Evolutionary conservation across 192 early-diverging fungal genomes (phyloP), one percentile per base, ranked within the genome.

Genomic region (Gryganskiella cystojenkinii): DNA sequence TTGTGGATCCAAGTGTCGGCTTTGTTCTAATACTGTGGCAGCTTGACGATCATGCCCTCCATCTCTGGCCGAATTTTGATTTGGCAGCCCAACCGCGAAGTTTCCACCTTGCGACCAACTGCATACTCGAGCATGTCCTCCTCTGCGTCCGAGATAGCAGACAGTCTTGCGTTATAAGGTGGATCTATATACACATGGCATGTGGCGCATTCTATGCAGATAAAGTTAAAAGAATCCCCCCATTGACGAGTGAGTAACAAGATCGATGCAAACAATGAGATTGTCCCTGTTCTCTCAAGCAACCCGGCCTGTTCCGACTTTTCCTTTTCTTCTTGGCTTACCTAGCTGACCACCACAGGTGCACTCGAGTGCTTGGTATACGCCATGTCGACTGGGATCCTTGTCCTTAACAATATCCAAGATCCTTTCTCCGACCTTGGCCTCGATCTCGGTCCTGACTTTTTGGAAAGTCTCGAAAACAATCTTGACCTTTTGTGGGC

Each of bases 121-220:
- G 84, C 82, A 44, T 86, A 86, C 61, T 89, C 88, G 4, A 87
- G 80, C 86, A 89, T 89, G 60, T 87, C 88, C 68, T 87, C 85
- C 62, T 87, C 86, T 28, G 78, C 82, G 35, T 89, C 88, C 3
- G 82, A 69, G 3, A 83, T 57, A 13, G 58, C 46, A 15, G 84
- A 74, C 10, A 89, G 64, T 35, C 75, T 66, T 15, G 76, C 63
- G 9, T 47, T 64, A 47, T 70, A 85, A 13, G 69, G 64, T 11
- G 71, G 61, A 33, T 86, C 85, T 28, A 87, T 86, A 58, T 84
- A 81, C 7, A 89, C 81, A 78, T 89, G 88, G 53, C 88, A 89
- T 2, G 88, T 87, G 2, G 88, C 88, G 59, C 88, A 89, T 60
- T 89, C 88, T 72, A 84, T 14, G 7, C 11, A 13, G 15, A 27